Base-by-base conservation (phyloP, 176 grass and related monocot species). In the Paspalum vaginatum region DNA sequence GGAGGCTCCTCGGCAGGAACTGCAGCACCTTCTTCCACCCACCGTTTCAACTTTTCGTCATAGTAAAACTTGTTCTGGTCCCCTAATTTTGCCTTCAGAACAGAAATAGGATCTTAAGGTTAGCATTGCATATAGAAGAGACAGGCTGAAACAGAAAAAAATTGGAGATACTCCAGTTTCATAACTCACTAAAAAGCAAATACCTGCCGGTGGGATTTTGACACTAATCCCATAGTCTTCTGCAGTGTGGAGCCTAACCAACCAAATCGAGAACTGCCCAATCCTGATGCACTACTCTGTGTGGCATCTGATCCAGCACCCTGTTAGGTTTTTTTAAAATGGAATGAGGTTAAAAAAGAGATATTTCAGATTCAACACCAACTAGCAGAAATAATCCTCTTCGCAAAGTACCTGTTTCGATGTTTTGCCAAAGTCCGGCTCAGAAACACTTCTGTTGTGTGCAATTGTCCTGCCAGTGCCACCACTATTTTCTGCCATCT, bases 41-140 rank as follows among this genome's bases (percentile, higher is more conserved):
- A 99, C 76, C 86, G 91, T 82, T 95, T 99, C 58, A 99, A 72
- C 53, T 95, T 93, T 43, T 91, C 96, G 37, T 99, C 90, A 58
- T 99, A 99, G 79, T 99, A 99, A 71, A 99, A 99, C 85, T 91
- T 99, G 72, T 99, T 99, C 58, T 83, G 78, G 38, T 99, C 84
- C 67, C 96, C 96, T 65, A 99, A 85, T 78, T 95, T 99, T 65
- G 93, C 96, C 96, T 99, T 86, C 46, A 48, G 55, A 75, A 56
- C 46, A 77, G 58, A 81, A 20, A 79, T 26, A 78, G 6, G 41
- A 82, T 55, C 9, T 65, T 5, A 67, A 20, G 67, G 50, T 82
- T 75, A 69, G 49, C 18, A 42, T 24, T 77, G 22, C 71, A 77
- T 20, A 15, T 20, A 8, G 51, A 42, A 8, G 48, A 40, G 44